Base-by-base conservation (phyloP, 225 moss, liverwort and hornwort species). In the Climacium dendroides region DNA sequence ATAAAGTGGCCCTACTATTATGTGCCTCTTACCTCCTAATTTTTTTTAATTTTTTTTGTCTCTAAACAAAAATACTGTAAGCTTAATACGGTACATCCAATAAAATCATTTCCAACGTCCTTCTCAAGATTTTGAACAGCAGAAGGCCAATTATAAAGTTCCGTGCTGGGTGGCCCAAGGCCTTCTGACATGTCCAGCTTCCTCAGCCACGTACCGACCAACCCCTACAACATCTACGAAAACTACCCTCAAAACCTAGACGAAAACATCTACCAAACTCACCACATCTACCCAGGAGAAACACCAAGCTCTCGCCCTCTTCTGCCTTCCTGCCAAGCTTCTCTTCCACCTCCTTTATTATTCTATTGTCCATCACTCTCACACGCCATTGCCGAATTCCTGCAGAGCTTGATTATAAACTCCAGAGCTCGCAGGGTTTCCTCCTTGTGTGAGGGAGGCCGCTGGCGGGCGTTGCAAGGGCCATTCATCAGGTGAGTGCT, bases 161-260 rank as follows among this genome's bases (percentile, higher is more conserved):
- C 58, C 67, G 57, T 47, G 76, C 66, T 83, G 45, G 15, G 34
- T 53, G 63, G 81, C 74, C 76, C 50, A 37, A 41, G 47, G 34
- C 41, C 14, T 7, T 58, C 79, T 86, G 78, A 86, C 85, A 72
- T 70, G 82, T 43, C 87, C 82, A 60, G 53, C 79, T 62, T 43
- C 84, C 70, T 41, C 60, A 79, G 79, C 88, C 88, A 84, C 64
- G 85, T 85, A 89, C 89, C 88, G 84, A 88, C 84, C 88, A 69
- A 10, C 60, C 67, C n/a, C 28, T 0, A 0, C 3, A 1, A 2
- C 23, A 80, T 85, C 89, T 85, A 74, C 65, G 1, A 76, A 75
- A 76, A 29, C 0, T 0, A 7, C 0, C 0, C 1, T 17, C 15
- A 22, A 14, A 55, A 17, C 54, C n/a, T 81, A 87, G 87, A 81